phyloP scores from a whole-genome alignment of 192 early-diverging fungal genomes.

The Podila clonocystis region DNA sequence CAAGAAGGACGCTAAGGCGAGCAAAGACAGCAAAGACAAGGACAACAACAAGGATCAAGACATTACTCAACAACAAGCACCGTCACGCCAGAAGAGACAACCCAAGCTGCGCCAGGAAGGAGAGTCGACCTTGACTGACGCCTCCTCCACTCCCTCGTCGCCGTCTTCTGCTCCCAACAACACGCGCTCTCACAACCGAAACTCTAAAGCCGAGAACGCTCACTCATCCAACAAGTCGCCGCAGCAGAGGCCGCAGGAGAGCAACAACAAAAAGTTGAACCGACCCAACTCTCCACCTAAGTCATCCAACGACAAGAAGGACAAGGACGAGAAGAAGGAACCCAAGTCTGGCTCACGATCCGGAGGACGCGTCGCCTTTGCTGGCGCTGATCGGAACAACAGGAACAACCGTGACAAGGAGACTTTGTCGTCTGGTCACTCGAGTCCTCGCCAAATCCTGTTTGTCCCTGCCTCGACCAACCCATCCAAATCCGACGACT shows the following conservation, averaged over 20 bases:
- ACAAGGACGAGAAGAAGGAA: background rate
- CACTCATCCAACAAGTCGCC: background rate
- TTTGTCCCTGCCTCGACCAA: conserved; percentile 39
- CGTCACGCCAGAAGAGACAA: background rate
- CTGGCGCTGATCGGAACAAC: no score
- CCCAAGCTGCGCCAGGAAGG: conserved; percentile 4
- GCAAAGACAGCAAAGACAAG: background rate
- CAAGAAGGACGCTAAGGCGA: background rate
- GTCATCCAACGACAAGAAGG: background rate
- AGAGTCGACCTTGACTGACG: background rate
- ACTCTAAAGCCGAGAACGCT: background rate
- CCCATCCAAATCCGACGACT: conserved; percentile 6
- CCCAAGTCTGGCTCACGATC: no score
- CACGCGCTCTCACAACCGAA: background rate
- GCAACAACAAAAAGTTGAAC: background rate
- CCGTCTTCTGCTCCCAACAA: background rate
- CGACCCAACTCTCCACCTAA: background rate
- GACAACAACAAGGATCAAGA: conserved; percentile 3
- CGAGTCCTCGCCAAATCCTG: conserved; percentile 8
- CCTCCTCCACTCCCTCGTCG: background rate
- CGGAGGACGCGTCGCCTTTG: no score
- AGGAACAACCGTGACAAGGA: no score
- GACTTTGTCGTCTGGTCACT: background rate
- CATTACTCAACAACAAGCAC: conserved; percentile 7
- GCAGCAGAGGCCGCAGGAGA: background rate